These are phyloP conservation scores for Fragilaria radians DNA, from an alignment of 108 stramenopile genomes.

Conservation along the genomic window DNA sequence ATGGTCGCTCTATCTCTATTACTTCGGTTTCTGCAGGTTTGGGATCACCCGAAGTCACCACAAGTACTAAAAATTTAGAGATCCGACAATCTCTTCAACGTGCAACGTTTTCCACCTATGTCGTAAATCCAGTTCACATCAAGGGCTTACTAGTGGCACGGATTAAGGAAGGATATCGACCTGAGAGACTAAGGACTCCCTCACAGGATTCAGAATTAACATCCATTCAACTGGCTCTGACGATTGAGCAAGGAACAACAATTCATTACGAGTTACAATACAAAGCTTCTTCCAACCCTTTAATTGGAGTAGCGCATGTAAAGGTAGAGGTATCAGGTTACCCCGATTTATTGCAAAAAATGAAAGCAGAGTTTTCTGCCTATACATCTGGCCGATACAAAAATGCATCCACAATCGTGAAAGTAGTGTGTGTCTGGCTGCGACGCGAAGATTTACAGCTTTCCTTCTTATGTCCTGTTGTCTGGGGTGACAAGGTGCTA, in stretches of 20 bases:
- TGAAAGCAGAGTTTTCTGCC: slow-evolving; percentile 58
- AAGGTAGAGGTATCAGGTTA: slow-evolving; percentile 75
- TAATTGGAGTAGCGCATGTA: slow-evolving; percentile 65
- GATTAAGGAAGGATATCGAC: slow-evolving; percentile 69
- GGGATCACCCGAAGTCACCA: too few species aligned
- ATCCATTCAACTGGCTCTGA: slow-evolving; percentile 56
- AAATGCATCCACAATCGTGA: slow-evolving; percentile 43
- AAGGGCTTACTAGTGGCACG: slow-evolving; percentile 62
- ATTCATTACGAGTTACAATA: slow-evolving; percentile 75
- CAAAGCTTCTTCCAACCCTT: slow-evolving; percentile 49
- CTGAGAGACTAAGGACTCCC: slow-evolving; percentile 56
- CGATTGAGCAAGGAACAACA: slow-evolving; percentile 42
- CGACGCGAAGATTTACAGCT: slow-evolving; percentile 60
- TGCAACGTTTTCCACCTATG: slow-evolving; percentile 54
- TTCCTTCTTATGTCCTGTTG: slow-evolving; percentile 52
- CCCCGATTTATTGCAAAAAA: slow-evolving; percentile 42
- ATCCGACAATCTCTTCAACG: too few species aligned
- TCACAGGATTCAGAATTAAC: slow-evolving; percentile 67
- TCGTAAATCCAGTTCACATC: slow-evolving; percentile 58
- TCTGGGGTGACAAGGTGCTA: slow-evolving; percentile 47
- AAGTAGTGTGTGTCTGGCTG: slow-evolving; percentile 51
- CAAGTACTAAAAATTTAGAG: too few species aligned
- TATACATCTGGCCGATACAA: slow-evolving; percentile 16
- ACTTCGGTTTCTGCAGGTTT: too few species aligned
- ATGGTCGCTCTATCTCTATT: too few species aligned